phyloP scores from a whole-genome alignment of 305 asterid species.

The Ajuga reptans region DNA sequence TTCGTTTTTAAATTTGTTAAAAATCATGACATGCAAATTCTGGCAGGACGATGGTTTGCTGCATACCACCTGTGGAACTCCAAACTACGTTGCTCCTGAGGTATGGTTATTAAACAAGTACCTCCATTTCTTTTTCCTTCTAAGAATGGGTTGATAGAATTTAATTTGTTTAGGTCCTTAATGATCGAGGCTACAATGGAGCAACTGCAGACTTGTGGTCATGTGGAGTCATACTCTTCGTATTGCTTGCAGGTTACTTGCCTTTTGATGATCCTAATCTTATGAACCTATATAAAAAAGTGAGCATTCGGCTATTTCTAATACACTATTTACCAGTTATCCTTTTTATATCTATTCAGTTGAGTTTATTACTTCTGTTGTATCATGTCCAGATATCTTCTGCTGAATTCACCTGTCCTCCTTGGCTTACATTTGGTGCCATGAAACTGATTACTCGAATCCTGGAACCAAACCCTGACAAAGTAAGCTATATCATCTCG shows the following conservation, averaged over 20 bases:
- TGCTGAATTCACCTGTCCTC: slow-evolving; percentile 87
- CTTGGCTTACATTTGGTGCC: slow-evolving; percentile 88
- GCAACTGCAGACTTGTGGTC: slow-evolving; percentile 92
- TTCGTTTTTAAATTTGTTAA: not conserved
- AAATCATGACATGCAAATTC: not conserved
- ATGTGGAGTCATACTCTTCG: slow-evolving; percentile 88
- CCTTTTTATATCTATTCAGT: not conserved
- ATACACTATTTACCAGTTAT: not conserved
- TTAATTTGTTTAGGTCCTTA: slow-evolving; percentile 49
- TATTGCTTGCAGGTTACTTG: slow-evolving; percentile 78
- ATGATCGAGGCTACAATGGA: slow-evolving; percentile 79
- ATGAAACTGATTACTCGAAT: slow-evolving; percentile 65
- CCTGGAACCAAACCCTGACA: slow-evolving; percentile 83
- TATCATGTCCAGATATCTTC: slow-evolving; percentile 51
- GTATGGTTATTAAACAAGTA: slow-evolving; percentile 22
- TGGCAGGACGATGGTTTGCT: slow-evolving; percentile 65
- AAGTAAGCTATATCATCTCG: slow-evolving; percentile 36
- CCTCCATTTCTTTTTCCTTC: not conserved
- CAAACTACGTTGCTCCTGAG: slow-evolving; percentile 87
- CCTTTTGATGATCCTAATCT: slow-evolving; percentile 74
- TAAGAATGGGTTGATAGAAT: not conserved
- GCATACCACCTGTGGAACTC: slow-evolving; percentile 78
- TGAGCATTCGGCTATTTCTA: slow-evolving; percentile 33
- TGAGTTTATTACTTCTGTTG: slow-evolving; percentile 14
- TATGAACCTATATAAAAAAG: slow-evolving; percentile 53